Evolutionary conservation across 176 grass and related monocot genomes (phyloP).

Genomic region (Carex pumila): DNA sequence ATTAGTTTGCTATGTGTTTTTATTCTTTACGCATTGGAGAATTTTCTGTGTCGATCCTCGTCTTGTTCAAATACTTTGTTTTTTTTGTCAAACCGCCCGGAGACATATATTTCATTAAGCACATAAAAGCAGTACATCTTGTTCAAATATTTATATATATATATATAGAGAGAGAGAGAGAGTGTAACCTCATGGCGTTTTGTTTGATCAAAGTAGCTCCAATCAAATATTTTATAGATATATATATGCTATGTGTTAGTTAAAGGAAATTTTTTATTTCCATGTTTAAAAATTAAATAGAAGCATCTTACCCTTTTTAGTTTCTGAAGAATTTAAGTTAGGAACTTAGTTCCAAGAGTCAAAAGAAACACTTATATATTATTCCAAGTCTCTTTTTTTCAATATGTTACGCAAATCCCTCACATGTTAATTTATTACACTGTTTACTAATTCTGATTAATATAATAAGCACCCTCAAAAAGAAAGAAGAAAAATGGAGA

Average conservation of each 20-base stretch:
- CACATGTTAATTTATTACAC: neutral
- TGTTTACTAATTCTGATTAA: neutral
- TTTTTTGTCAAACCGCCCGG: too few species aligned
- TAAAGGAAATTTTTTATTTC: neutral
- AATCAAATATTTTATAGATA: neutral
- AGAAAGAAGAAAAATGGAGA: neutral
- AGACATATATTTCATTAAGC: too few species aligned
- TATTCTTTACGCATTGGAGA: neutral
- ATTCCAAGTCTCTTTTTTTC: neutral
- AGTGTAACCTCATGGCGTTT: neutral
- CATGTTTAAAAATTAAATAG: neutral
- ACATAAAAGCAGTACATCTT: too few species aligned
- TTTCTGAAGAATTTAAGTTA: neutral
- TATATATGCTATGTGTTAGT: neutral
- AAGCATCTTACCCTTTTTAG: neutral
- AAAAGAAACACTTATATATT: conserved; percentile 1
- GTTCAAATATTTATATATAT: too few species aligned
- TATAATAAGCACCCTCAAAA: neutral
- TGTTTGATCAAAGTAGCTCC: neutral
- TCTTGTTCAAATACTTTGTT: too few species aligned
- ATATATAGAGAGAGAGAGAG: neutral
- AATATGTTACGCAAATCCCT: neutral
- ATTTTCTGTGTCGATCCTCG: too few species aligned
- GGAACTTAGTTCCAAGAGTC: neutral
- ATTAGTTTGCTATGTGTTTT: neutral